Percentiles rank a stretch among this genome's conserved stretches.
Evolutionary conservation across 208 protist species (phyloP).

Genomic region (Acanthamoeba triangularis): DNA sequence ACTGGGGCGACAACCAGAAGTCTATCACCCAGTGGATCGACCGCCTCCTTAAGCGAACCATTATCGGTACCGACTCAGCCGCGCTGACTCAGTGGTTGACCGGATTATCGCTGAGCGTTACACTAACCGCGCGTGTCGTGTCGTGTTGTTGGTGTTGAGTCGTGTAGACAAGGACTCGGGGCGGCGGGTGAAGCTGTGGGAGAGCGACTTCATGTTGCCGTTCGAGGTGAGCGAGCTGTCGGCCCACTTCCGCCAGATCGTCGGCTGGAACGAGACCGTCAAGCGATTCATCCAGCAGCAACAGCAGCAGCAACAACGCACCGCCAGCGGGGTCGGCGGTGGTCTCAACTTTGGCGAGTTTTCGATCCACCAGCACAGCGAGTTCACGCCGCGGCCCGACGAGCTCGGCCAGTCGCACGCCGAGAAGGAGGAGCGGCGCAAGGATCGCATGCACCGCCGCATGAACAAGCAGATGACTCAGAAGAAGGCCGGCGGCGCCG

Average conservation of each 20-base stretch:
- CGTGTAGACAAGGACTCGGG: constrained; percentile 29
- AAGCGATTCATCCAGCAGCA: constrained; percentile 36
- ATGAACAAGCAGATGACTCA: constrained; percentile 37
- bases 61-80: not conserved
- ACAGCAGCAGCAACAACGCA: not conserved
- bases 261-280: constrained; percentile 57
- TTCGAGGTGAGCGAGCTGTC: constrained; percentile 42
- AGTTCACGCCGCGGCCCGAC: constrained; percentile 1
- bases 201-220: constrained; percentile 13
- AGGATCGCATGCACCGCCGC: constrained; percentile 43
- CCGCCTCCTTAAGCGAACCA: not conserved
- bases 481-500: not conserved
- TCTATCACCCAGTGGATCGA: constrained; percentile 4
- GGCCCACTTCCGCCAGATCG: constrained; percentile 71
- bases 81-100: not conserved
- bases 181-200: constrained; percentile 15
- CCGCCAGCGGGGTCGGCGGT: not conserved
- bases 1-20: constrained; percentile 14
- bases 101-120: not conserved
- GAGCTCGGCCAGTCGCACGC: not conserved
- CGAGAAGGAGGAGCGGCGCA: not conserved
- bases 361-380: not conserved
- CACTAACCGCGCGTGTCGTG: not conserved
- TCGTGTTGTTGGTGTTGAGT: not conserved
- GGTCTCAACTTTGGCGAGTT: not conserved